These are phyloP conservation scores for Antrodiella citrinella DNA, from an alignment of 768 basidiomycete species.

Conservation along the genomic window DNA sequence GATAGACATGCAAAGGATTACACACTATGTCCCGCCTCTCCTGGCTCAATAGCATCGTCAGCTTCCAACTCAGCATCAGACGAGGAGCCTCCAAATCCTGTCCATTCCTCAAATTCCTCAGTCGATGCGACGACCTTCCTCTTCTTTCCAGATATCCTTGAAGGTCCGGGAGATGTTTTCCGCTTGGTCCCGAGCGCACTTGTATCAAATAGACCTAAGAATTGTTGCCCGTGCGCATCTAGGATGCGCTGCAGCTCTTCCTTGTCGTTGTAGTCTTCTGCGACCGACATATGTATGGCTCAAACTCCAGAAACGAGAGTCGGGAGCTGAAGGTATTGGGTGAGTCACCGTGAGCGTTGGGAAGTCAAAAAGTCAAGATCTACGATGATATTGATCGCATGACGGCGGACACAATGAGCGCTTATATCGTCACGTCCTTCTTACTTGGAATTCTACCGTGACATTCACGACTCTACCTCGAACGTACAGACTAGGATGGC, in stretches of 20 bases:
- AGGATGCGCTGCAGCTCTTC: constrained; percentile 31
- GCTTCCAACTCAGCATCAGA: constrained; percentile 18
- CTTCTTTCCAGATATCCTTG: not conserved
- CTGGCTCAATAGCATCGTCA: no score
- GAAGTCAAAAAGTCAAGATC: no score
- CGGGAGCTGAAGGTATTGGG: no score
- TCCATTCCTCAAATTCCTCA: constrained; percentile 26
- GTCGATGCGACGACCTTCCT: constrained; percentile 12
- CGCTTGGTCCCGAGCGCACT: constrained; percentile 13
- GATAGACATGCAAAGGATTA: no score
- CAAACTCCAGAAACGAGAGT: constrained; percentile 18
- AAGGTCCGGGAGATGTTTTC: constrained; percentile 7
- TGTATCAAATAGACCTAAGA: constrained; percentile 33
- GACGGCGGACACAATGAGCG: no score
- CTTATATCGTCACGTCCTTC: no score
- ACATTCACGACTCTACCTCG: no score
- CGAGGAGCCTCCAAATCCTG: constrained; percentile 23
- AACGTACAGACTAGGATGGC: no score
- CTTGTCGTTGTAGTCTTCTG: constrained; percentile 14
- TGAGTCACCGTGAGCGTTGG: no score
- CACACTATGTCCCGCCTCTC: no score
- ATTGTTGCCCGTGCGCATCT: constrained; percentile 39
- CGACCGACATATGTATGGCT: constrained; percentile 9
- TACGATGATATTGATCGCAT: no score
- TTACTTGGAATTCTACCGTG: no score